Conservation (phyloP, 1,284 basidiomycete genomes). For the Cryptococcus deneoformans region DNA sequence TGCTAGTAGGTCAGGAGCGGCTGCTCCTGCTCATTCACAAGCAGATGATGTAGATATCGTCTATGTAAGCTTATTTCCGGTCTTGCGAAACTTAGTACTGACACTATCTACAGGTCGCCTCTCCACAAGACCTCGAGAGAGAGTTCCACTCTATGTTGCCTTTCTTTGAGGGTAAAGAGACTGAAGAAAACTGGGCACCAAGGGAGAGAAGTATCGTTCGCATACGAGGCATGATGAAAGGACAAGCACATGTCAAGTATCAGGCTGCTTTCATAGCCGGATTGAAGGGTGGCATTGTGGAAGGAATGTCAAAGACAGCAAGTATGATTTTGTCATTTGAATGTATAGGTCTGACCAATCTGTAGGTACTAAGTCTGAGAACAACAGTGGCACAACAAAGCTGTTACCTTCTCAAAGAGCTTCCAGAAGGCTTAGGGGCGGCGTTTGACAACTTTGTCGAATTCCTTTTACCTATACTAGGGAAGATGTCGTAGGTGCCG, state of each 20-base stretch:
- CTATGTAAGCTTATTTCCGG: constrained; percentile 60
- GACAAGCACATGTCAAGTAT: constrained; percentile 71
- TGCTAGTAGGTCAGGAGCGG: constrained; percentile 3
- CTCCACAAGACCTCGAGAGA: constrained; percentile 74
- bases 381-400: constrained; percentile 86
- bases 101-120: constrained; percentile 64
- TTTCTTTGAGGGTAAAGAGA: constrained; percentile 90
- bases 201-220: constrained; percentile 76
- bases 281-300: constrained; percentile 73
- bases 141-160: constrained; percentile 78
- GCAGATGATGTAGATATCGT: constrained; percentile 60
- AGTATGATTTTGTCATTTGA: constrained; percentile 35
- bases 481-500: constrained; percentile 64
- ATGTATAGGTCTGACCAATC: neutral
- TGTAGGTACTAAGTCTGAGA: constrained; percentile 77
- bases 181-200: constrained; percentile 91
- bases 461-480: constrained; percentile 65
- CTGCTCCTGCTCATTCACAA: constrained; percentile 41
- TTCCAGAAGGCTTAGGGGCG: constrained; percentile 66
- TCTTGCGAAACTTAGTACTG: neutral
- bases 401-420: constrained; percentile 73
- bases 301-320: constrained; percentile 82
- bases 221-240: constrained; percentile 89
- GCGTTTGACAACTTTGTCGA: constrained; percentile 76
- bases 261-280: constrained; percentile 68